Base-by-base conservation (phyloP, 208 protist species). In the Trichomonas vaginalis region DNA sequence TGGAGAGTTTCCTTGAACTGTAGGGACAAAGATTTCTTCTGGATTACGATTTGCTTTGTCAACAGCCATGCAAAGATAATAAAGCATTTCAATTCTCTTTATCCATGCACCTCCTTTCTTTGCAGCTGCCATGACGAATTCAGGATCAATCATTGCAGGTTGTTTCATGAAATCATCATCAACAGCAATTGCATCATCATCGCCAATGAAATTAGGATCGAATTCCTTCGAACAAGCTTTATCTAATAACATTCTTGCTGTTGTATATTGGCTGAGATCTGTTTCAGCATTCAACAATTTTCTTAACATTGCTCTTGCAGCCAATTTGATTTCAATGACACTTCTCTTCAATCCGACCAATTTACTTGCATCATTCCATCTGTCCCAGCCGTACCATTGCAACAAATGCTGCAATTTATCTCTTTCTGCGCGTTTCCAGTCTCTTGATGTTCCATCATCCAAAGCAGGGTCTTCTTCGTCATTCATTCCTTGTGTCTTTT, bases 111-210 rank as follows among this genome's bases (percentile, higher is more conserved):
- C 86, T 35, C 86, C 86, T 92, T 92, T 92, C 46, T 45, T 23
- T 51, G 42, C 8, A 42, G 45, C 46, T 0, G 37, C 12, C 46
- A 48, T 42, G 37, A 92, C 86, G 37, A 92, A 92, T 40, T 92
- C 86, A 37, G 86, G 86, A 92, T 92, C 86, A 92, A 92, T 48
- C 86, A 92, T 92, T 56, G 86, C 23, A 39, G 45, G 21, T 32
- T 92, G 86, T 51, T 51, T 48, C 86, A 92, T 92, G 32, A 92
- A 92, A 56, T 92, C 86, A n/a, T 42, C 23, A 92, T 92, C 86
- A 15, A 51, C n/a, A 17, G 86, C 86, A n/a, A 48, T 45, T 45
- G 86, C 86, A 51, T 92, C 86, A 56, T 92, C 86, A 37, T 39
- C 17, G 23, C 46, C 46, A 51, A 92, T 45, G 45, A 51, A 92